Evolutionary conservation across 306 rosid genomes (phyloP).

Genomic region (Cicer cuneatum): DNA sequence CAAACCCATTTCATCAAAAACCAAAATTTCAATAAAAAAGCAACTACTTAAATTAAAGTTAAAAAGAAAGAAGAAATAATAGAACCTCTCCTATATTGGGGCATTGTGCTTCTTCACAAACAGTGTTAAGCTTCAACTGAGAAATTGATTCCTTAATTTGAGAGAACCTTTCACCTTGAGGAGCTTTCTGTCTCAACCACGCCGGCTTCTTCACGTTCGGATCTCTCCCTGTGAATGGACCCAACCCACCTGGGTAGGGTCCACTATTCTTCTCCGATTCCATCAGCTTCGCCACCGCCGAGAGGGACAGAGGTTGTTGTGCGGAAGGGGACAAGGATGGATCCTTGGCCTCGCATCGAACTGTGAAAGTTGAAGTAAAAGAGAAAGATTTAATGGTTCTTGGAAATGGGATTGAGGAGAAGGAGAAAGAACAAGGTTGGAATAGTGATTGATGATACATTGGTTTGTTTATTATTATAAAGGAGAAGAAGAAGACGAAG

Average conservation of each 20-base stretch:
- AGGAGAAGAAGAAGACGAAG: too few relatives aligned
- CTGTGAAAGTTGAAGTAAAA: constrained; percentile 9
- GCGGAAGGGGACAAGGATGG: constrained; percentile 34
- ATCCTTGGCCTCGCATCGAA: constrained; percentile 53
- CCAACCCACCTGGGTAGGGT: constrained; percentile 61
- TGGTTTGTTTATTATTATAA: neutral
- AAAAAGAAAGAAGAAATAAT: neutral
- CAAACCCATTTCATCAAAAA: constrained; percentile 10
- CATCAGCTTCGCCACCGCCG: constrained; percentile 39
- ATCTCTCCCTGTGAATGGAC: constrained; percentile 76
- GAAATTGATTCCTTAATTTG: constrained; percentile 65
- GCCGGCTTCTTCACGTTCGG: constrained; percentile 71
- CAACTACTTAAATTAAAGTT: neutral
- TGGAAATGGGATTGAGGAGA: constrained; percentile 34
- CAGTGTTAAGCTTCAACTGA: constrained; percentile 75
- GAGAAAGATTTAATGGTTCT: constrained; percentile 5
- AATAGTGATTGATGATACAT: constrained; percentile 53
- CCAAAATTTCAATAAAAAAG: neutral
- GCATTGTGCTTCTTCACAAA: constrained; percentile 85
- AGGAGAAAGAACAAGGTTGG: constrained; percentile 36
- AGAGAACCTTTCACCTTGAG: constrained; percentile 66
- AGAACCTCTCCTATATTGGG: constrained; percentile 81
- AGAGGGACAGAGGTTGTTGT: constrained; percentile 22
- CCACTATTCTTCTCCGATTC: constrained; percentile 45
- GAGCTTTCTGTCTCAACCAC: constrained; percentile 83